Base-by-base conservation (phyloP, 345 rosid species). In the Punica granatum region DNA sequence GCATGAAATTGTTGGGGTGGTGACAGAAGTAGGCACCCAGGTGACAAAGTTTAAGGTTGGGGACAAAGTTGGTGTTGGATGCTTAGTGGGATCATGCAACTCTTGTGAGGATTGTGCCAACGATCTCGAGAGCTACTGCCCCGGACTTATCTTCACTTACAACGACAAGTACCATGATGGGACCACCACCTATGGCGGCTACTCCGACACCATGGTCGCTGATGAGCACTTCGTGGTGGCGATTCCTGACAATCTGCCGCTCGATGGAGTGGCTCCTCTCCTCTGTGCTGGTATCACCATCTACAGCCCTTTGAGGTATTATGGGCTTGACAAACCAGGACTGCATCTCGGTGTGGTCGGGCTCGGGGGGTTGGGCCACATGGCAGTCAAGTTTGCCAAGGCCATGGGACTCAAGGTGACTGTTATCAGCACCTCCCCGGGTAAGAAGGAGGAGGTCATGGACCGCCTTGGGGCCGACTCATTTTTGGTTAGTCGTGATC, bases 201-300 rank as follows among this genome's bases (percentile, higher is more conserved):
- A 49, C 54, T 49, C 54, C 54, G 54, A 49, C 54, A 19, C 19
- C 54, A 49, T 49, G 3, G 54, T 49, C 25, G 16, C 54, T 3
- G 54, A 49, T 49, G 54, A 49, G 54, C 54, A 49, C 54, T 49
- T 77, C 67, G 72, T 85, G 2, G 66, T 89, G 13, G 72, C 69
- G 12, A 72, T 86, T 56, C 92, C 87, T 0, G 82, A 85, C 5
- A 75, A 66, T 25, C 63, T 88, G 62, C 77, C 87, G 3, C 82
- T 86, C 9, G 89, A 85, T 32, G 70, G 78, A 3, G 78, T 71
- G 19, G 92, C 96, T 1, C 90, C 95, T 1, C 71, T 88, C n/a
- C 79, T 86, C 0, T 88, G 95, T 48, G 88, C 85, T 9, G 88
- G 91, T 9, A 83, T 86, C 70, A 86, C 89, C 1, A 85, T 88